phyloP scores from a whole-genome alignment of 2,329 filamentous ascomycete genomes.

The Zymoseptoria tritici region DNA sequence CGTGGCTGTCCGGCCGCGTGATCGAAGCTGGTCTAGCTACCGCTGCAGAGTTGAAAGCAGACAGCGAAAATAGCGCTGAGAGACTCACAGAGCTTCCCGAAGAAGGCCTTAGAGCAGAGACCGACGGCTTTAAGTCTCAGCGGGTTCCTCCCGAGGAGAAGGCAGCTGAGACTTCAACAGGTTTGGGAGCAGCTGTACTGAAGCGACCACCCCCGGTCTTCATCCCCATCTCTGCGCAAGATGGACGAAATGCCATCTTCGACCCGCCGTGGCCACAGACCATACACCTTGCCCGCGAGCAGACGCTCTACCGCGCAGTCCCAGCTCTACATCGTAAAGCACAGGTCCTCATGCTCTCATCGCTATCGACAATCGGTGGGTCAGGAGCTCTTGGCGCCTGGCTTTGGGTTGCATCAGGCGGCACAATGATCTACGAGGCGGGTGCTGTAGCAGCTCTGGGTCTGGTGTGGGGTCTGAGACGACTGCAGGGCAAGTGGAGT shows the following conservation, averaged over 20 bases:
- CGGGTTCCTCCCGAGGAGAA: slow-evolving; percentile 1
- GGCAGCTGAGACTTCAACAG: slow-evolving; percentile 15
- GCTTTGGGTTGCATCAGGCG: slow-evolving; percentile 47
- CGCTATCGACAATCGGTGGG: slow-evolving; percentile 60
- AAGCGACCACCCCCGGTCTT: slow-evolving; percentile 23
- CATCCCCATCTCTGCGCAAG: slow-evolving; percentile 20
- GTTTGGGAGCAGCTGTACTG: slow-evolving; percentile 5
- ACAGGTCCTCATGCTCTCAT: slow-evolving; percentile 57
- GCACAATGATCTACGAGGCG: slow-evolving; percentile 49
- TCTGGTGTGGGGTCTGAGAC: slow-evolving; percentile 48
- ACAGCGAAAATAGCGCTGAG: slow-evolving; percentile 2
- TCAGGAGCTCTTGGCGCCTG: slow-evolving; percentile 48
- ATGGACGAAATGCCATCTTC: slow-evolving; percentile 26
- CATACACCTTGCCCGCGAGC: slow-evolving; percentile 61
- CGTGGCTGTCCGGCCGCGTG: slow-evolving; percentile 74
- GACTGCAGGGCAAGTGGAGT: slow-evolving; percentile 55
- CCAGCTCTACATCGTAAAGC: slow-evolving; percentile 40
- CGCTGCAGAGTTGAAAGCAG: slow-evolving; percentile 17
- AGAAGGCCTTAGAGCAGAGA: slow-evolving; percentile 3
- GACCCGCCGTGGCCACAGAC: slow-evolving; percentile 61
- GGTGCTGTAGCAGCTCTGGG: slow-evolving; percentile 54
- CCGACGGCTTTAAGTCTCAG: slow-evolving; percentile 9
- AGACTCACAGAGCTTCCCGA: slow-evolving; percentile 4
- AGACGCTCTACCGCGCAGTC: slow-evolving; percentile 35
- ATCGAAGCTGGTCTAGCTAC: slow-evolving; percentile 51